phyloP scores from a whole-genome alignment of 2,329 filamentous ascomycete genomes.

The Fonsecaea erecta region DNA sequence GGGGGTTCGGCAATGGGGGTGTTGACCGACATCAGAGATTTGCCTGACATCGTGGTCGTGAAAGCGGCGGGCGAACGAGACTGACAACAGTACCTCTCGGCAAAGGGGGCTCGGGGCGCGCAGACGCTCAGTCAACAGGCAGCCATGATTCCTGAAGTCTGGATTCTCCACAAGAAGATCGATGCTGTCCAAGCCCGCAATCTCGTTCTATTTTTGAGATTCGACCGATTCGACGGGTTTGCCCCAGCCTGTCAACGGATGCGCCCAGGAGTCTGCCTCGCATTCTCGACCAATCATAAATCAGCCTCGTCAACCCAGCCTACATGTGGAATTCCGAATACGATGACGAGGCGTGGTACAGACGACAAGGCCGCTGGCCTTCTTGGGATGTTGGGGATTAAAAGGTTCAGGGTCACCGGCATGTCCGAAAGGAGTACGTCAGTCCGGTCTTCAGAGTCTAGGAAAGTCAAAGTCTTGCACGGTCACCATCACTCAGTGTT shows the following conservation, averaged over 20 bases:
- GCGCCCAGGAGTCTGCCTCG: background rate
- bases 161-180: background rate
- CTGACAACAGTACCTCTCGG: background rate
- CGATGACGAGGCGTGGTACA: constrained; percentile 2
- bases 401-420: background rate
- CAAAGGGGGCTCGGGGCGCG: background rate
- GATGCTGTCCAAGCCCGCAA: background rate
- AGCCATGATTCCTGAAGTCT: background rate
- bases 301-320: background rate
- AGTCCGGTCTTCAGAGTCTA: background rate
- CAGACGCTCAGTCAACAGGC: background rate
- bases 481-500: background rate
- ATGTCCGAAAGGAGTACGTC: background rate
- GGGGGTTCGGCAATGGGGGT: constrained; percentile 29
- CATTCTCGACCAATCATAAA: background rate
- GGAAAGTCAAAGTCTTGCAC: background rate
- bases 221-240: background rate
- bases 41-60: constrained; percentile 35
- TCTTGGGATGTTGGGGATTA: background rate
- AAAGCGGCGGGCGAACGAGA: background rate
- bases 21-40: constrained; percentile 32
- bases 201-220: background rate
- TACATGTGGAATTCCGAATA: constrained; percentile 12
- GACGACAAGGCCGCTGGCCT: background rate
- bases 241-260: background rate